A percentile compares a stretch with the other conserved stretches of the same genome.
These are phyloP conservation scores for Hura crepitans DNA, from an alignment of 441 rosid species.

Conservation along the genomic window DNA sequence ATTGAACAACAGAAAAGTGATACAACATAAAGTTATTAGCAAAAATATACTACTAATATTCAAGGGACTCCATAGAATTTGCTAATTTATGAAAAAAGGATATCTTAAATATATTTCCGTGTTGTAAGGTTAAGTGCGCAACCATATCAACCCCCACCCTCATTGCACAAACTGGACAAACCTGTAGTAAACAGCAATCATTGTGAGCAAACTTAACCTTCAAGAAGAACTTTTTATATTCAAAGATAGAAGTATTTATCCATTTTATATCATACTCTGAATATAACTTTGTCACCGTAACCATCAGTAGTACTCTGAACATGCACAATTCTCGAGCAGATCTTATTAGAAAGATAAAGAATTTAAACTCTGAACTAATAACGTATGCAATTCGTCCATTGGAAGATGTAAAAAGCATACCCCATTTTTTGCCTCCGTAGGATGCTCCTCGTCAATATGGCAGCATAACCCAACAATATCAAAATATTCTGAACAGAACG, in stretches of 20 bases:
- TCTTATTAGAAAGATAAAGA: background rate
- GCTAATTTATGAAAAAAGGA: constrained; percentile 40
- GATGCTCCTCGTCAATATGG: constrained; percentile 96
- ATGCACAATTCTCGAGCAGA: constrained; percentile 10
- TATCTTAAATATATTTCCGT: constrained; percentile 87
- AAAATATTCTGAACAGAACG: constrained; percentile 84
- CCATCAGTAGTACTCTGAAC: background rate
- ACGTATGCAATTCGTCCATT: constrained; percentile 7
- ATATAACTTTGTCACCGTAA: background rate
- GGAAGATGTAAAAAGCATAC: constrained; percentile 33
- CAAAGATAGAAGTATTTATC: background rate
- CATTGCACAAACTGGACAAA: constrained; percentile 84
- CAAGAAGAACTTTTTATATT: background rate
- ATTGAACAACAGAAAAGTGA: background rate
- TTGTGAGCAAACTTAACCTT: constrained; percentile 20
- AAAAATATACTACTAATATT: background rate
- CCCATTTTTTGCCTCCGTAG: constrained; percentile 81
- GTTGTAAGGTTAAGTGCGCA: constrained; percentile 88
- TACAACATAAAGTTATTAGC: background rate
- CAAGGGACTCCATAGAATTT: background rate
- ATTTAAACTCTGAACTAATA: background rate
- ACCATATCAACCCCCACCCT: constrained; percentile 93
- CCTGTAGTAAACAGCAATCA: constrained; percentile 47
- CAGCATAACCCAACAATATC: constrained; percentile 89
- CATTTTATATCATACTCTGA: background rate